Percentiles rank a stretch among this genome's conserved stretches.
Evolutionary conservation across 352 stramenopile genomes (phyloP).

Genomic region (Phytophthora vignae): DNA sequence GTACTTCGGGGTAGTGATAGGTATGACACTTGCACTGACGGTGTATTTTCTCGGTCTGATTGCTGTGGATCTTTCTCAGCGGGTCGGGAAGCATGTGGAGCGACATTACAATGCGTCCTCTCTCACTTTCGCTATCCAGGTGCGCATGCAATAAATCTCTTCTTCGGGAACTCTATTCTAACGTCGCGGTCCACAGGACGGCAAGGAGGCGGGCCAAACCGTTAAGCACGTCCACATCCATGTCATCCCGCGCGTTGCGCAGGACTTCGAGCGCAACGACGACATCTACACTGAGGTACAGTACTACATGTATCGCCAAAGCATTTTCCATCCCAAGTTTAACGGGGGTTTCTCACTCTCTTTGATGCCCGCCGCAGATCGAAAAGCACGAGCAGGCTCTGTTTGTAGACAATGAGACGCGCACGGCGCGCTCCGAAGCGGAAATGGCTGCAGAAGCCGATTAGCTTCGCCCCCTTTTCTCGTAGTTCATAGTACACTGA

Average conservation of each 20-base stretch:
- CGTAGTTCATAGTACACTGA: conserved; percentile 10
- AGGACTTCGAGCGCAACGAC: conserved; percentile 92
- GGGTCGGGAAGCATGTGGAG: conserved; percentile 79
- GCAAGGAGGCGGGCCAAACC: conserved; percentile 87
- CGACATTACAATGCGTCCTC: conserved; percentile 71
- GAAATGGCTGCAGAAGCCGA: conserved; percentile 88
- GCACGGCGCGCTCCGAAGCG: conserved; percentile 71
- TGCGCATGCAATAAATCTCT: conserved; percentile 4
- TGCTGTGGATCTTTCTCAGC: conserved; percentile 28
- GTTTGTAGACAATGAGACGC: conserved; percentile 78
- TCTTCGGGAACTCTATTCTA: not conserved
- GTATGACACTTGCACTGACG: not conserved
- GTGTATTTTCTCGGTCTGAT: not conserved
- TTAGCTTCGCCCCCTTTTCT: conserved; percentile 46
- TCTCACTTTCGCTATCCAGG: conserved; percentile 94
- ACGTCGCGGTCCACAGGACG: conserved; percentile 64
- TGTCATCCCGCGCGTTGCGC: conserved; percentile 79
- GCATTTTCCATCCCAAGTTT: too few relatives aligned
- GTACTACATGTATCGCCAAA: not conserved
- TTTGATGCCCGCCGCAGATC: conserved; percentile 36
- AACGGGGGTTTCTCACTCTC: too few relatives aligned
- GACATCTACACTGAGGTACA: conserved; percentile 92
- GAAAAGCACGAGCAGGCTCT: conserved; percentile 64
- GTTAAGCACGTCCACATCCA: conserved; percentile 96
- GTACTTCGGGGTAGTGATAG: not conserved